Base-by-base conservation (phyloP, 441 rosid genomes). In the Adansonia grandidieri region DNA sequence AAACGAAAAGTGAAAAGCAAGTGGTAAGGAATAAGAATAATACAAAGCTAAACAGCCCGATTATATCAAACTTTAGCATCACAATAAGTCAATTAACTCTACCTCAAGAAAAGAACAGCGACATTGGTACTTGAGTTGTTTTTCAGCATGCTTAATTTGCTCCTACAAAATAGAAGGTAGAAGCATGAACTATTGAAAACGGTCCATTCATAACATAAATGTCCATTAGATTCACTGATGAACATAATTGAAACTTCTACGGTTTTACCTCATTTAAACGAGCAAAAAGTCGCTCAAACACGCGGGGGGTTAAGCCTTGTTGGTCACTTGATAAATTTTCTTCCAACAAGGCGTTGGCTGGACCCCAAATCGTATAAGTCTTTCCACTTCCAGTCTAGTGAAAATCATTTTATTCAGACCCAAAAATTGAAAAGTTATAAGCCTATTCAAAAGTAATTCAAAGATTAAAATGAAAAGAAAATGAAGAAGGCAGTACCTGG, bases 21-120 rank as follows among this genome's bases (percentile, higher is more conserved):
- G 14, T 44, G 58, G 17, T 5, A 70, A 0, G 47, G 73, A 65
- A 65, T 2, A 32, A 72, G 50, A 54, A 72, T 1, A 71, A 47
- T 69, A 54, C 28, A 69, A 51, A 66, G 22, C 19, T 22, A 9
- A 64, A 64, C 40, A 72, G 37, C 40, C 14, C 6, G 19, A 66
- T 10, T 37, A 47, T 45, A 44, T 20, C 37, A 51, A 82, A 78
- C 65, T 63, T 51, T 15, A 77, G 6, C 37, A 48, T 53, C 28
- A 51, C 73, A 19, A 61, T 5, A 40, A 75, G 75, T 66, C 17
- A 37, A 62, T 64, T 64, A 74, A 79, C 73, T 68, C 60, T 71
- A 97, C 98, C 99, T 97, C 98, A n/a, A 97, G 97, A 85, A 97
- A 93, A 40, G 99, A 97, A 81, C 99, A 97, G 51, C 96, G 97